These are phyloP conservation scores for Ustilago vetiveriae DNA, from an alignment of 1,284 basidiomycete genomes.

Conservation along the genomic window DNA sequence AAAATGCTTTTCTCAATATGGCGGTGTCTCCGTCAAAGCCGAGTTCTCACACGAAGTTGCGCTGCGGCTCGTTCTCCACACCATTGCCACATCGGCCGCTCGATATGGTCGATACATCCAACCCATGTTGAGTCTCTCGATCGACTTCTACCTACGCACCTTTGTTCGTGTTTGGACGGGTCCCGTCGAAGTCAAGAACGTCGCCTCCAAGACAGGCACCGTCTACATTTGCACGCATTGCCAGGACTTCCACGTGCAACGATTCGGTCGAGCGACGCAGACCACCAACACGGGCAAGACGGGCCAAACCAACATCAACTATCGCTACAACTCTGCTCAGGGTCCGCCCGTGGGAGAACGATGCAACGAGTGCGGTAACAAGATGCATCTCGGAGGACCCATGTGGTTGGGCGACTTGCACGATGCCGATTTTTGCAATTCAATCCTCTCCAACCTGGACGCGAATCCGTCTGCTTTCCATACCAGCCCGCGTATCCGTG, in stretches of 20 bases:
- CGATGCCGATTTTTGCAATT: conserved; percentile 77
- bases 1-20: conserved; percentile 75
- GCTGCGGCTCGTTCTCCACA: conserved; percentile 81
- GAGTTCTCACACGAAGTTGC: conserved; percentile 82
- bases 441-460: conserved; percentile 78
- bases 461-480: conserved; percentile 73
- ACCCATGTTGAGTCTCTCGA: conserved; percentile 89
- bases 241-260: conserved; percentile 53
- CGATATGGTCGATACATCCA: conserved; percentile 91
- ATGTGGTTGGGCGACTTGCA: conserved; percentile 96
- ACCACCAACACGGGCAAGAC: conserved; percentile 44
- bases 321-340: conserved; percentile 74
- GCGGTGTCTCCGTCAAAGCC: conserved; percentile 87
- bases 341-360: conserved; percentile 76
- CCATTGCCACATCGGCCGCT: conserved; percentile 84
- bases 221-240: conserved; percentile 63
- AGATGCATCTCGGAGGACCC: conserved; percentile 77
- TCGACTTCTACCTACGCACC: conserved; percentile 96
- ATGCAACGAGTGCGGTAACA: conserved; percentile 81
- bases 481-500: conserved; percentile 86
- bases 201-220: conserved; percentile 66
- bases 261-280: conserved; percentile 51
- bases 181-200: conserved; percentile 86
- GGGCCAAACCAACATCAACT: conserved; percentile 52
- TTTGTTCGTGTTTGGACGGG: conserved; percentile 83